Base-by-base conservation (phyloP, 2,329 filamentous ascomycete genomes). In the Clathrospora elynae region DNA sequence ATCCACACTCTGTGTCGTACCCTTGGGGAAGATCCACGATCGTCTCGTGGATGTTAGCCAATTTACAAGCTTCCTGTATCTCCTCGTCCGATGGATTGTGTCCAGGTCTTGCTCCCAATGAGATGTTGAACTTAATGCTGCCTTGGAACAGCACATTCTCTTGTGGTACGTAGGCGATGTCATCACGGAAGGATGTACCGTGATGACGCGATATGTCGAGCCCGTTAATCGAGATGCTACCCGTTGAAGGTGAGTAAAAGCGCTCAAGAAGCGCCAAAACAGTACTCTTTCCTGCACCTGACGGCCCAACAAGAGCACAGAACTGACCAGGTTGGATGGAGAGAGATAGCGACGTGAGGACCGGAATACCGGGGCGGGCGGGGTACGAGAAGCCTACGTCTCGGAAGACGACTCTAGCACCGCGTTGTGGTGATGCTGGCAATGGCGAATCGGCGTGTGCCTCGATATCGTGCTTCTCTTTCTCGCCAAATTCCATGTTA, bases 401-500 rank as follows among this genome's bases (percentile, higher is more conserved):
- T 24, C 72, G 73, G 59, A 89, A 82, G 11, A 75, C 70, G 4
- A 85, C 74, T 3, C 71, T 75, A 12, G 62, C 62, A 13, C 61
- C 66, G 16, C 53, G 53, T 24, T 64, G 95, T 86, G 61, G 91
- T 89, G 11, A 95, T 75, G n/a, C 73, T 80, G 74, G 90, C 87
- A 51, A 24, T 11, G 35, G 46, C 5, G 51, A 54, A 16, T 62
- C 55, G 9, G 50, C 62, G 6, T 50, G 19, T 5, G 68, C 64
- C 46, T 71, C 68, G 6, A 71, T 17, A 33, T 72, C 66, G 12
- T 45, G 50, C 35, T 62, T 57, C 25, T 61, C 54, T n/a, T 55
- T 51, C 18, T 96, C 80, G 52, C 88, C 82, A 42, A 90, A 85
- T 18, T 96, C 80, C 52, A 88, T 81, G 45, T 90, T 85, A 8